Base-by-base conservation (phyloP, 768 basidiomycete species). In the Cystofilobasidium capitatum region DNA sequence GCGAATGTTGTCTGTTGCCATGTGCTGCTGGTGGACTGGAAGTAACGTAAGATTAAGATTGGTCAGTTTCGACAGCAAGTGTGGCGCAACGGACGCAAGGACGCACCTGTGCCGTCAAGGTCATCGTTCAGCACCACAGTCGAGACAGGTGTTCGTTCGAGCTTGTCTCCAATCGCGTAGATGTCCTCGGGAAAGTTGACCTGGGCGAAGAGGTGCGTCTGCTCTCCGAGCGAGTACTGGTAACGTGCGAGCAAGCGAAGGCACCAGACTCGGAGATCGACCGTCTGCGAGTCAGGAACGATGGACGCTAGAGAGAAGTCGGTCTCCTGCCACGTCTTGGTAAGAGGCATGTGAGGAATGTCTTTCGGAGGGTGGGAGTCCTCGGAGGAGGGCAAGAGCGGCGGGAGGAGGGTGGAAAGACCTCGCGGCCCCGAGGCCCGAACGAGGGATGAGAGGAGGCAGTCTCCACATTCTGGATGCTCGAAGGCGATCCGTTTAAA, bases 381-480 rank as follows among this genome's bases (percentile, higher is more conserved):
- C 54, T 5, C 20, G 54, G 29, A 39, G 55, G 40, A 33, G n/a
- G n/a, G n/a, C n/a, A n/a, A n/a, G n/a, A n/a, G n/a, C n/a, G n/a
- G n/a, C n/a, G 40, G 57, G 3, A 63, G n/a, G 55, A 65, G 33
- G 1, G 64, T 44, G 31, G 55, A 58, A 4, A 64, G 63, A 2
- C 63, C 63, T 26, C 37, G n/a, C 8, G 51, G 3, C 7, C 63
- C 63, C 3, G 63, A 64, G 6, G 63, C 51, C 6, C 36, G 6
- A 2, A 57, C 35, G 16, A 64, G 47, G 1, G 64, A n/a, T 0
- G 55, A 42, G 0, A 58, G 64, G 57, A 65, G 40, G 66, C 77
- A 77, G 62, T 77, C 77, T 3, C 77, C 77, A 51, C 77, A 77
- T 12, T 71, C 72, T 1, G 77, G 74, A 54, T 74, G 69, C 51